Evolutionary conservation across 805 yeast species (phyloP).

Genomic region (Pichia eremophila): DNA sequence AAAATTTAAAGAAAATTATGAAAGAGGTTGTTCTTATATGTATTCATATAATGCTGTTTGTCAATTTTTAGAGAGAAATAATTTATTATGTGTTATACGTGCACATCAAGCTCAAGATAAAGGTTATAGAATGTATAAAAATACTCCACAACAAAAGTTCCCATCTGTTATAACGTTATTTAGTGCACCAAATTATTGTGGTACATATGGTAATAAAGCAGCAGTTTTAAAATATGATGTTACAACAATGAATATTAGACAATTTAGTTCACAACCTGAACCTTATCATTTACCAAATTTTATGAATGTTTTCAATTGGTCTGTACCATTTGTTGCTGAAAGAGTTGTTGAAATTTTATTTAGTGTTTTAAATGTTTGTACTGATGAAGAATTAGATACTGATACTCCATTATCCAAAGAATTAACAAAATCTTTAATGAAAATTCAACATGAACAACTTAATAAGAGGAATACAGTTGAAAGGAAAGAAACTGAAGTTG

Average conservation of each 20-base stretch:
- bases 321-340: constrained; percentile 94
- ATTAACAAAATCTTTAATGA: constrained; percentile 25
- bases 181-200: constrained; percentile 92
- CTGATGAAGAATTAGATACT: constrained; percentile 86
- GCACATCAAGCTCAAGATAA: constrained; percentile 98
- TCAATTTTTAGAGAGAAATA: constrained; percentile 67
- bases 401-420: constrained; percentile 47
- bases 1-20: constrained; percentile 56
- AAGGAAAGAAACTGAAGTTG: background rate
- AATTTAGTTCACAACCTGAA: constrained; percentile 86
- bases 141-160: constrained; percentile 75
- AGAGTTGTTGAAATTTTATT: constrained; percentile 90
- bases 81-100: constrained; percentile 74
- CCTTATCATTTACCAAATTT: constrained; percentile 96
- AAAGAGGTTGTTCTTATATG: constrained; percentile 86
- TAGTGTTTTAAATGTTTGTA: constrained; percentile 83
- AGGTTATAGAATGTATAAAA: constrained; percentile 89
- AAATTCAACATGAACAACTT: constrained; percentile 9
- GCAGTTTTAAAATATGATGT: constrained; percentile 88
- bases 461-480: background rate
- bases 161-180: constrained; percentile 87
- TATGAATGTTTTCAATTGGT: constrained; percentile 97
- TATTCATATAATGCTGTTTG: constrained; percentile 79
- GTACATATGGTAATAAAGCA: constrained; percentile 87
- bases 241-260: constrained; percentile 90